phyloP scores from a whole-genome alignment of 129 eudicot species.

The Helichrysum umbraculigerum region DNA sequence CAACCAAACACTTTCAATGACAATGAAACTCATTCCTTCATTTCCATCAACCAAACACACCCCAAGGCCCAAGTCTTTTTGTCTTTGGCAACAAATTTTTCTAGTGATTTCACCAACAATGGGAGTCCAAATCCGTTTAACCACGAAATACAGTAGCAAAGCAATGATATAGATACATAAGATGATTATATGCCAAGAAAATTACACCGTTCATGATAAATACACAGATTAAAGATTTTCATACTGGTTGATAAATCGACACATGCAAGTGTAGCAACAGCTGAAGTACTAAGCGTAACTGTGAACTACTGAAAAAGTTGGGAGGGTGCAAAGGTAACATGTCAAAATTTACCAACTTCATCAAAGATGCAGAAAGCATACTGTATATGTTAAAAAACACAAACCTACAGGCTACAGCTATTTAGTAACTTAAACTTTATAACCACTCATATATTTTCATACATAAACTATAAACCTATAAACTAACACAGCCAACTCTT shows the following conservation, averaged over 20 bases:
- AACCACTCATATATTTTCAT: constrained; percentile 15
- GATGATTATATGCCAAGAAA: too few species aligned
- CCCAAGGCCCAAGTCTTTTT: too few species aligned
- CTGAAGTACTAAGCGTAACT: background rate
- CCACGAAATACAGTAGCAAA: too few species aligned
- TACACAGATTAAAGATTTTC: too few species aligned
- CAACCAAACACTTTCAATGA: too few species aligned
- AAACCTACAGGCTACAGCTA: constrained; percentile 28
- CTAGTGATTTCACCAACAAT: too few species aligned
- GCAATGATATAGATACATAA: too few species aligned
- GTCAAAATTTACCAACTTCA: constrained; percentile 29
- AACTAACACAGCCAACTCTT: constrained; percentile 7
- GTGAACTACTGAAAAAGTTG: constrained; percentile 2
- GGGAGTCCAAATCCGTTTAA: too few species aligned
- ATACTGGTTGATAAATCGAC: background rate
- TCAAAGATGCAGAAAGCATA: constrained; percentile 8
- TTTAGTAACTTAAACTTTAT: constrained; percentile 24
- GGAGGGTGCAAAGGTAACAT: constrained; percentile 20
- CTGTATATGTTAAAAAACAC: background rate
- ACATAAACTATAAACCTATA: constrained; percentile 33
- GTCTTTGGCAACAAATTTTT: too few species aligned
- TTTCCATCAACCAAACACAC: too few species aligned
- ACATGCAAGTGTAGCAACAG: background rate
- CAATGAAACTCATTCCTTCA: too few species aligned
- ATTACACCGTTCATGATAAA: too few species aligned